Percentiles rank a stretch among this genome's conserved stretches.
phyloP scores from a whole-genome alignment of 2,329 filamentous ascomycete genomes.

The Fusarium oligoseptatum region DNA sequence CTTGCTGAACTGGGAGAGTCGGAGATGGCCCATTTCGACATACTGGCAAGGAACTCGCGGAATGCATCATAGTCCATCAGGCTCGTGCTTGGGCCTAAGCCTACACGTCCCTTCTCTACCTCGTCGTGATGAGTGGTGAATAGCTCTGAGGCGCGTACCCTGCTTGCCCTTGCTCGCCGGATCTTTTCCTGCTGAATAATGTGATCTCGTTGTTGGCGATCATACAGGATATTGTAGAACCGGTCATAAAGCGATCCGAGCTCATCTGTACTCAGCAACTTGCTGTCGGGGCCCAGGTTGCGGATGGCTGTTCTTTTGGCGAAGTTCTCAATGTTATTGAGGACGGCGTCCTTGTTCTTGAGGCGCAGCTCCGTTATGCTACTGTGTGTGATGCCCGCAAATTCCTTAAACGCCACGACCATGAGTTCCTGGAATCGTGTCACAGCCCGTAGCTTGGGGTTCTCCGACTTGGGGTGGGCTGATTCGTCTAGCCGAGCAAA shows the following conservation, averaged over 20 bases:
- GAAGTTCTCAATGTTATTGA: constrained; percentile 97
- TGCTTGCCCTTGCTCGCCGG: constrained; percentile 72
- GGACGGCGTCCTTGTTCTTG: constrained; percentile 93
- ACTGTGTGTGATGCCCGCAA: constrained; percentile 92
- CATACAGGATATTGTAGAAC: constrained; percentile 93
- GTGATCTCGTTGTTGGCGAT: constrained; percentile 85
- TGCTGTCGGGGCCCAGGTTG: constrained; percentile 96
- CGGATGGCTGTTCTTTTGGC: constrained; percentile 96
- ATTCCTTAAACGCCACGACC: constrained; percentile 99
- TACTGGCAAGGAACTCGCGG: constrained; percentile 89
- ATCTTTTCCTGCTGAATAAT: constrained; percentile 83
- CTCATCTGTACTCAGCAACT: constrained; percentile 86
- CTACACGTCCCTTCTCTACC: constrained; percentile 87
- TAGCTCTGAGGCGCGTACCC: constrained; percentile 54
- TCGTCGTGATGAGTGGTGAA: constrained; percentile 59
- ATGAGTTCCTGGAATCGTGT: constrained; percentile 98
- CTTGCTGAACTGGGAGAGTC: constrained; percentile 77
- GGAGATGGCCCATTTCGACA: constrained; percentile 92
- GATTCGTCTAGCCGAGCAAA: constrained; percentile 95
- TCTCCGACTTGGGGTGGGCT: constrained; percentile 94
- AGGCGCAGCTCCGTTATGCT: constrained; percentile 89
- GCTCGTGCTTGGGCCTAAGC: constrained; percentile 87
- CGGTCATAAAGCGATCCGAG: constrained; percentile 92
- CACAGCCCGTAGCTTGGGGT: constrained; percentile 91
- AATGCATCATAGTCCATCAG: constrained; percentile 99